Conservation (phyloP, 1,284 basidiomycete species). For the Cutaneotrichosporon curvatum region DNA sequence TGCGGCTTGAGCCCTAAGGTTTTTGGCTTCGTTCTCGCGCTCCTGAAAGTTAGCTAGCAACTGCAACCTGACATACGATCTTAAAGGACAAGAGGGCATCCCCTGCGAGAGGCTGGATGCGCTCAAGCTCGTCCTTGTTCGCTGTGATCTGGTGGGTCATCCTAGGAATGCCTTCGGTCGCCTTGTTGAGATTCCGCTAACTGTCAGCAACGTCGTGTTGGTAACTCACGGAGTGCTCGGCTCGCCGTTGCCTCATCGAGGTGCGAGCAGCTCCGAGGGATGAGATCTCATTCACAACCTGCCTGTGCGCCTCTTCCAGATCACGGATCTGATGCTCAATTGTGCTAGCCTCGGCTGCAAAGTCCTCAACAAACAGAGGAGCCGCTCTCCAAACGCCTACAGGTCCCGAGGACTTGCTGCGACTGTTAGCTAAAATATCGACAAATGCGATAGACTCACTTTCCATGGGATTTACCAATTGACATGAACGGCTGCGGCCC, state of each 20-base stretch:
- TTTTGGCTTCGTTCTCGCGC: not conserved
- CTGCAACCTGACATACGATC: not conserved
- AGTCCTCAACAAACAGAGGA: constrained; percentile 25
- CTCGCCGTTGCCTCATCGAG: no score
- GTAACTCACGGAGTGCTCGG: not conserved
- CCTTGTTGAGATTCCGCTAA: constrained; percentile 1
- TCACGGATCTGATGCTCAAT: not conserved
- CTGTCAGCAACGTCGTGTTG: not conserved
- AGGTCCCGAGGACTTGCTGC: constrained; percentile 16
- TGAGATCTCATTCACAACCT: no score
- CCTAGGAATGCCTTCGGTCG: not conserved
- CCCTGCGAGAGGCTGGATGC: constrained; percentile 1
- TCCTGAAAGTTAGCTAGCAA: not conserved
- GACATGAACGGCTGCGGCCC: no score
- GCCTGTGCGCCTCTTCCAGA: not conserved
- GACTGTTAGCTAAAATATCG: not conserved
- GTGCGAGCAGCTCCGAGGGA: no score
- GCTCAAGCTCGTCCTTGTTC: not conserved
- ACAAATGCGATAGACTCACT: not conserved
- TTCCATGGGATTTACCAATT: not conserved
- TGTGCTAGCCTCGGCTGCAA: constrained; percentile 21
- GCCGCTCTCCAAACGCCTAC: constrained; percentile 16
- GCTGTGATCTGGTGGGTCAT: not conserved
- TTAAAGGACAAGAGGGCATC: constrained; percentile 3
- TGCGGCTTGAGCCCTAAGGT: not conserved